Base-by-base conservation (phyloP, 140 eudicot species). In the Anethum foeniculum region DNA sequence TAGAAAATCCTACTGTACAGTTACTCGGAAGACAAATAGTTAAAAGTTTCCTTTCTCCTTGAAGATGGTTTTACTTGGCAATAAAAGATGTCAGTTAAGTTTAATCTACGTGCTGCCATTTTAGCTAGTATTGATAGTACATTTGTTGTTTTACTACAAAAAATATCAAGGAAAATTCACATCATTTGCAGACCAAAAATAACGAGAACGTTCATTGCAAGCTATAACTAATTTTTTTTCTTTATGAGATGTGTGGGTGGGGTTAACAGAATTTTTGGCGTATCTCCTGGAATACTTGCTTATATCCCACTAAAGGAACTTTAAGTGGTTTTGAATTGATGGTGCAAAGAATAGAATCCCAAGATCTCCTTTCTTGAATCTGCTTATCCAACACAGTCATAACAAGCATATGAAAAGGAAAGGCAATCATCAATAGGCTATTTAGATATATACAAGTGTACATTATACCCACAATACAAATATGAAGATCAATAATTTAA, bases 301-400 rank as follows among this genome's bases (percentile, higher is more conserved):
- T 13, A 62, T 6, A 86, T 93, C 98, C 93, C 97, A 92, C 71
- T 92, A 94, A 68, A 90, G 88, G 82, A 93, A 93, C 88, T 87
- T 91, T 77, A 93, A 80, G 80, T 88, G 93, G 43, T 84, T 84
- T 82, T 90, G 65, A 34, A 78, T 85, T 93, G 46, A 93, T 97
- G 36, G 89, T 82, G 23, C 91, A 93, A 15, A 93, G 91, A 78
- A 90, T 85, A 62, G 98, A 90, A 78, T 93, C 96, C 71, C 97
- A 82, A 16, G 97, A 96, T 83, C 82, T 88, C 88, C 82, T 87
- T 81, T 89, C 93, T 49, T 77, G 87, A 49, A 84, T 82, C 91
- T 89, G 85, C 34, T 13, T 43, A 79, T 6, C 36, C 28, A n/a
- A 65, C 73, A 65, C 5, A 6, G 83, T 41, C 41, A 54, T 52